Conservation (phyloP, 2,329 filamentous ascomycete genomes). For the Cordyceps pruinosa region DNA sequence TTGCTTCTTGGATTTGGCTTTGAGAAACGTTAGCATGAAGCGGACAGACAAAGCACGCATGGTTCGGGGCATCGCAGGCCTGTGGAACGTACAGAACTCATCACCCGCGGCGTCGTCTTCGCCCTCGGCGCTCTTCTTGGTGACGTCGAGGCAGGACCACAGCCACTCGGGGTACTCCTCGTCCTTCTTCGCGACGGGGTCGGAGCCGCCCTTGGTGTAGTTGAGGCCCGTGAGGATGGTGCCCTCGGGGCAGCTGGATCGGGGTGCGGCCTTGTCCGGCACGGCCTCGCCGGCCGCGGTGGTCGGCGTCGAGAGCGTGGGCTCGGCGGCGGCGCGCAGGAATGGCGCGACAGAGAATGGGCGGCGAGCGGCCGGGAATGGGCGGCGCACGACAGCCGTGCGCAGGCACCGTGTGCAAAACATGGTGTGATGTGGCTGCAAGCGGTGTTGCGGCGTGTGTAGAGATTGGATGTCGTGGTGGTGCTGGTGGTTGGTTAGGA, state of each 20-base stretch:
- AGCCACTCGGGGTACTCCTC: constrained; percentile 75
- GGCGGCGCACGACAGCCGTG: constrained; percentile 27
- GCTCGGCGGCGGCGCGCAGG: constrained; percentile 30
- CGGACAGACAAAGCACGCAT: not conserved
- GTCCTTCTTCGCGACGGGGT: constrained; percentile 68
- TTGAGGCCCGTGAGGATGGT: constrained; percentile 68
- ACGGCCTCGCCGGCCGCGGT: constrained; percentile 25
- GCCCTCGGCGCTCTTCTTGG: constrained; percentile 44
- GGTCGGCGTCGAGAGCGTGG: constrained; percentile 30
- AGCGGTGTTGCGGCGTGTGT: constrained; percentile 12
- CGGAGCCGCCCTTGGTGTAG: constrained; percentile 64
- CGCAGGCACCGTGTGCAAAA: constrained; percentile 44
- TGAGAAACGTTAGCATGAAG: not conserved
- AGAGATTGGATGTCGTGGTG: constrained; percentile 21
- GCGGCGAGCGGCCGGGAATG: constrained; percentile 28
- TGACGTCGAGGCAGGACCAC: constrained; percentile 62
- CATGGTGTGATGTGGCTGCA: constrained; percentile 22
- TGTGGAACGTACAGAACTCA: constrained; percentile 63
- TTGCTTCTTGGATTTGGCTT: constrained; percentile 81
- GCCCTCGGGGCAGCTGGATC: constrained; percentile 56
- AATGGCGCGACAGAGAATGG: constrained; percentile 35
- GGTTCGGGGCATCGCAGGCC: not conserved
- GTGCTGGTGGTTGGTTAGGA: constrained; percentile 5
- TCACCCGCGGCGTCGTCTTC: constrained; percentile 56
- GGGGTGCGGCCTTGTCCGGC: constrained; percentile 22